Evolutionary conservation across 129 eudicot species (phyloP).

Genomic region (Flaveria ramosissima): DNA sequence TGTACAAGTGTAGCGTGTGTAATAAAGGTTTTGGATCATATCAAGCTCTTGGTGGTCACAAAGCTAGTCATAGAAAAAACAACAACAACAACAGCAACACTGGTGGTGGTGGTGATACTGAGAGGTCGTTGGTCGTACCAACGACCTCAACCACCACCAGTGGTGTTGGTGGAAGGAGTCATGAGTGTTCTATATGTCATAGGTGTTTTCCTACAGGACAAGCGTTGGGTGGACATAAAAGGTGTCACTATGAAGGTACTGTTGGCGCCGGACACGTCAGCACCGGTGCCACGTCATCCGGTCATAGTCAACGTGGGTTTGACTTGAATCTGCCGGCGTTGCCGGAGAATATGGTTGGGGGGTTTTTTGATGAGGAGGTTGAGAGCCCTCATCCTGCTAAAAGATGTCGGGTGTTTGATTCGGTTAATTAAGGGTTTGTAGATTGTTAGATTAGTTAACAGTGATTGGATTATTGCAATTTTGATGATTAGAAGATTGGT

Average conservation of each 20-base stretch:
- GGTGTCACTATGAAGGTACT: slow-evolving; percentile 85
- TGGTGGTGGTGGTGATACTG: slow-evolving; percentile 13
- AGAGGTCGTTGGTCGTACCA: no score
- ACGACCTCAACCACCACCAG: slow-evolving; percentile 34
- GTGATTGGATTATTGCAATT: slow-evolving; percentile 7
- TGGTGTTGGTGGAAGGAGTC: slow-evolving; percentile 46
- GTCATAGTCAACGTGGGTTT: slow-evolving; percentile 42
- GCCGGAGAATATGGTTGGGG: slow-evolving; percentile 29
- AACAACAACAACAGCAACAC: slow-evolving; percentile 32
- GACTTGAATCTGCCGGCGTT: slow-evolving; percentile 57
- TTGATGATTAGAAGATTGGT: slow-evolving; percentile 19
- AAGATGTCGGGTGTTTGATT: no score
- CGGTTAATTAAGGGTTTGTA: no score
- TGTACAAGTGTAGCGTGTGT: slow-evolving; percentile 69
- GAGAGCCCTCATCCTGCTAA: no score
- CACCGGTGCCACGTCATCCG: slow-evolving; percentile 46
- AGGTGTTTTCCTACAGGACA: slow-evolving; percentile 85
- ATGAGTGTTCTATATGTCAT: slow-evolving; percentile 91
- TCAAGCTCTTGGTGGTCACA: slow-evolving; percentile 97
- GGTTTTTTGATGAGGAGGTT: no score
- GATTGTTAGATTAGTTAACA: slow-evolving; percentile 11
- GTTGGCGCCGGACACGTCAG: slow-evolving; percentile 37
- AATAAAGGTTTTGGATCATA: slow-evolving; percentile 68
- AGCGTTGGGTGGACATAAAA: slow-evolving; percentile 92
- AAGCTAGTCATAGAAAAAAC: slow-evolving; percentile 81